These are phyloP conservation scores for Fusarium azukiicola DNA, from an alignment of 2,329 filamentous ascomycete genomes.

Conservation along the genomic window DNA sequence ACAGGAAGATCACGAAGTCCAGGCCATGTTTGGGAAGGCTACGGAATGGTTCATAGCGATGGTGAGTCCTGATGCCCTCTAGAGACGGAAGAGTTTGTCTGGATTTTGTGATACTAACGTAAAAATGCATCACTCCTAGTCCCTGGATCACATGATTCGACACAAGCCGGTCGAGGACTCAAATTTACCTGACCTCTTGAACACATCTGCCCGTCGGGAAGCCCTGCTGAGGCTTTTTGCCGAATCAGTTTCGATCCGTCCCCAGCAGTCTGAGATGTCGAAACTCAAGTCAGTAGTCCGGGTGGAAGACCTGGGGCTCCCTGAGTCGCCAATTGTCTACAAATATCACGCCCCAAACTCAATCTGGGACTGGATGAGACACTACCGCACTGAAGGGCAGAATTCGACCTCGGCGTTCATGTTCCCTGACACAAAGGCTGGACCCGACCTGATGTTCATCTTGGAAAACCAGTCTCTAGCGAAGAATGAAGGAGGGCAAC, in stretches of 20 bases:
- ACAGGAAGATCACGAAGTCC: not conserved
- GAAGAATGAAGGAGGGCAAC: not conserved
- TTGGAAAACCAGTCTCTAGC: not conserved
- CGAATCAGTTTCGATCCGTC: not conserved
- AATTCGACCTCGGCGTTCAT: not conserved
- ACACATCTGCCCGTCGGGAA: not conserved
- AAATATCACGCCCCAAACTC: not conserved
- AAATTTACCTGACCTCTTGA: not conserved
- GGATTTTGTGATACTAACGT: not conserved
- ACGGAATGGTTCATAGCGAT: not conserved
- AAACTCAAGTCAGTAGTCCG: not conserved
- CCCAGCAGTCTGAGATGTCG: too few relatives aligned
- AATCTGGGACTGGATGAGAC: constrained; percentile 11
- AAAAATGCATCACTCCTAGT: not conserved
- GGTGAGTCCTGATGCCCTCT: not conserved
- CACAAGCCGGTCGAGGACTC: not conserved
- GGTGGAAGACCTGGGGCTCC: not conserved
- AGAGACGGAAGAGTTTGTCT: not conserved
- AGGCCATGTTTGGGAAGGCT: not conserved
- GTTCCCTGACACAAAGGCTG: not conserved
- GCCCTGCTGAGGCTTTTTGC: not conserved
- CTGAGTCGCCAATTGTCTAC: not conserved
- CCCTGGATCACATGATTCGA: not conserved
- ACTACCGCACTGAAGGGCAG: not conserved
- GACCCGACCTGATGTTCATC: constrained; percentile 9